Evolutionary conservation across 139 green algal species (phyloP), one percentile per base, ranked within the genome.

Genomic region (Tetradesmus obliquus): DNA sequence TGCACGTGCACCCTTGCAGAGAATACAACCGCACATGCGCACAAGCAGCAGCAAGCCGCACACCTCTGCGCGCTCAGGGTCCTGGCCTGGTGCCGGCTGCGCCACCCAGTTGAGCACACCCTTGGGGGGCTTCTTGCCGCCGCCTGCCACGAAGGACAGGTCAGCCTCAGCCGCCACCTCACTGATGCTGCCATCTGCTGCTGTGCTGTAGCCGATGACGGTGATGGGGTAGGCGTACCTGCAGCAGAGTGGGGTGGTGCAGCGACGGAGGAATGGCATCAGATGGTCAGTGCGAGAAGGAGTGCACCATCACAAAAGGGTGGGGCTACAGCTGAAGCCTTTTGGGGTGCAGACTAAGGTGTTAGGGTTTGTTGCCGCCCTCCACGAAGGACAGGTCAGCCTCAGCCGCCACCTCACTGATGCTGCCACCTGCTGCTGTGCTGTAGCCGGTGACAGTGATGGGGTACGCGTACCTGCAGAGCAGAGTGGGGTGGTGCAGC

Each of bases 61-160:
- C 85, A 92, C 83, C 85, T 91, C 89, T 79, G 89, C 82, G 15
- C 19, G 20, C 69, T 84, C 53, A 5, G 97, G 97, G 58, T 97
- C 93, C 88, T 94, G 24, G 1, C 96, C 97, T 0, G 97, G 95
- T 57, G 20, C 60, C 3, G 97, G 95, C 94, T 99, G 94, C 6
- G 92, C 96, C 45, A 99, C 97, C 98, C 98, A 99, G 94, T 99
- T 98, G 83, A 99, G 94, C 60, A 99, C 97, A 9, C 98, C 98
- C 96, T 99, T 99, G 69, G 98, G 97, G 10, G 97, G 96, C 93
- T 98, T 98, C 17, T 94, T 57, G 22, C 79, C 88, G 9, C 82
- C 88, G 12, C 89, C 74, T 12, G 71, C 20, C 10, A 69, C 82
- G 81, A 93, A 90, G 84, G 84, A 87, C 15, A 94, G 93, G 89